These are phyloP conservation scores for Ogataea corticis DNA, from an alignment of 805 yeast species.

Conservation along the genomic window DNA sequence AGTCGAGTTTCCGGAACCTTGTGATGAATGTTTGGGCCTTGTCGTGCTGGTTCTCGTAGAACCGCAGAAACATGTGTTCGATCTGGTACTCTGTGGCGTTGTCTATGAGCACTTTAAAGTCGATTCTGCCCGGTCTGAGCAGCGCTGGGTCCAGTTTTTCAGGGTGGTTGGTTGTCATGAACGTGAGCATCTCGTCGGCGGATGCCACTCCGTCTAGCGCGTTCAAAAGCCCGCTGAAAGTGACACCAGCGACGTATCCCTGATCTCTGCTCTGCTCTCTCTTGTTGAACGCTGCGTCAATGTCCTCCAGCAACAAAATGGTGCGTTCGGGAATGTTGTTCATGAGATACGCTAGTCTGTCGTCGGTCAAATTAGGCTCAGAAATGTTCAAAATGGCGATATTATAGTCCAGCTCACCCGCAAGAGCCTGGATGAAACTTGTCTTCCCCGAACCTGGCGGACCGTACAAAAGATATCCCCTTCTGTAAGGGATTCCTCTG, in stretches of 20 bases:
- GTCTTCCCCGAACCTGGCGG: conserved; percentile 99
- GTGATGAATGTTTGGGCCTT: conserved; percentile 54
- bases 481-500: conserved; percentile 95
- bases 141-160: conserved; percentile 91
- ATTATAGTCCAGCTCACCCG: conserved; percentile 94
- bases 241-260: conserved; percentile 85
- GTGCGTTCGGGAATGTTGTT: conserved; percentile 93
- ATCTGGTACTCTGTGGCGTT: conserved; percentile 87
- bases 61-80: conserved; percentile 79
- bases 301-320: conserved; percentile 82
- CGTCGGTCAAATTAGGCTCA: conserved; percentile 91
- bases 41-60: conserved; percentile 64
- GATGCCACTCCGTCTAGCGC: conserved; percentile 97
- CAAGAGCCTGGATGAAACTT: conserved; percentile 92
- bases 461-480: conserved; percentile 92
- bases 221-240: conserved; percentile 90
- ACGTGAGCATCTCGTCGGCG: conserved; percentile 93
- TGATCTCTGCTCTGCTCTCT: conserved; percentile 74
- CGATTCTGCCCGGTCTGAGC: conserved; percentile 93
- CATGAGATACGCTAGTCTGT: conserved; percentile 90
- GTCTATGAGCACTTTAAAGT: conserved; percentile 75
- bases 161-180: conserved; percentile 98
- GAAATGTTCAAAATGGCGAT: conserved; percentile 90
- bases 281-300: conserved; percentile 92
- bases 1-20: conserved; percentile 46